These are phyloP conservation scores for Trichoderma sp. DNA, from an alignment of 2,329 filamentous ascomycete species.

Conservation along the genomic window DNA sequence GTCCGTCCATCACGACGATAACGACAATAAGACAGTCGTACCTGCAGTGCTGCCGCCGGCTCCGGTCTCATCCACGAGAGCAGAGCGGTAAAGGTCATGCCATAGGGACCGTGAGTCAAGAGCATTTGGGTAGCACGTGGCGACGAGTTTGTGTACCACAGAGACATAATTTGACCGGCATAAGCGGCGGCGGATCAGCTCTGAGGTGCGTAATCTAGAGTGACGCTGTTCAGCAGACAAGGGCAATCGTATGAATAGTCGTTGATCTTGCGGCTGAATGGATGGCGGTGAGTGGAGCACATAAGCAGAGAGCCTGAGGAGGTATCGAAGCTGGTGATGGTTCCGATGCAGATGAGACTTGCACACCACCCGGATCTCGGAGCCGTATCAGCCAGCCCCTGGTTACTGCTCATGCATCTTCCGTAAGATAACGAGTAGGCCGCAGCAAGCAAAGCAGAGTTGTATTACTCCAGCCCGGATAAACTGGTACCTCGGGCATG, in stretches of 20 bases:
- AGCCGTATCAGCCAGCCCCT: too few relatives aligned
- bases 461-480: not conserved
- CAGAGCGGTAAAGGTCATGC: constrained; percentile 25
- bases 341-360: too few relatives aligned
- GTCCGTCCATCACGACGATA: constrained; percentile 7
- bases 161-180: constrained; percentile 20
- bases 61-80: not conserved
- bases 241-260: not conserved
- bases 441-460: too few relatives aligned
- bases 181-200: constrained; percentile 20
- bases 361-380: not conserved
- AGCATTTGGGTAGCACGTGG: constrained; percentile 22
- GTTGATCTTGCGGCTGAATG: not conserved
- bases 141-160: constrained; percentile 25
- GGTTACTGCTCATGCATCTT: too few relatives aligned
- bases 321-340: not conserved
- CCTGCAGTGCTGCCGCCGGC: not conserved
- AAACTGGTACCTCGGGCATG: not conserved
- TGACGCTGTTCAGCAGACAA: not conserved
- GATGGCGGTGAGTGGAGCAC: not conserved
- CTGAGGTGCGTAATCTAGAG: constrained; percentile 13
- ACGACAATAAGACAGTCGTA: not conserved
- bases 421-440: too few relatives aligned
- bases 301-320: not conserved
- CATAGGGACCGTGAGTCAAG: constrained; percentile 6